Evolutionary conservation across 1,284 basidiomycete genomes (phyloP), one percentile per base, ranked within the genome.

Genomic region (Ganoderma leucocontextum): DNA sequence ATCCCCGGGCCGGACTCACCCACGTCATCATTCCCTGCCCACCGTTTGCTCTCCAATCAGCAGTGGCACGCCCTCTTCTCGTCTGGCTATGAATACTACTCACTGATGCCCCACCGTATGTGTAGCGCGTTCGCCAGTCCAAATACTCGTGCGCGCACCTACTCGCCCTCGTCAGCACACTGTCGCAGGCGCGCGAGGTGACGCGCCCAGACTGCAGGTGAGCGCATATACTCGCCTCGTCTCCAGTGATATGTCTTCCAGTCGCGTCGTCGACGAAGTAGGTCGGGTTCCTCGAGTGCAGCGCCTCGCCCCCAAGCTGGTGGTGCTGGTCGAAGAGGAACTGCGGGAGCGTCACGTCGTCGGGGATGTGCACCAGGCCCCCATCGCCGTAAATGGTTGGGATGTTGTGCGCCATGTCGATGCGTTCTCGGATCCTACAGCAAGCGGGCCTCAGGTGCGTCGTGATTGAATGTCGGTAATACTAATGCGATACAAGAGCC

Each of bases 341-440:
- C 79, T 95, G 93, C 4, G 89, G 85, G 29, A 94, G 82, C 17
- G 90, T 90, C 63, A 94, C 79, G 79, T 94, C 80, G 75, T 92
- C 90, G 13, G 92, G 93, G 68, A 93, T 88, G 67, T 75, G 72
- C 19, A 84, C 84, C 25, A 88, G 76, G 55, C 72, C 75, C 13
- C 78, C 73, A 33, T 81, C 80, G 41, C 65, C 72, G 29, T 73
- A 59, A 6, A 76, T 66, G 3, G 70, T 72, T 35, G 71, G 71
- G 60, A 72, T 70, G 61, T 60, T 55, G 42, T 49, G 25, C 19
- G 10, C 52, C 52, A 35, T 35, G 29, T 55, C 55, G 57, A 62
- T 63, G 33, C 35, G 33, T 55, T 15, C 52, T 13, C 17, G 15
- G 15, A 22, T 13, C 22, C 39, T 35, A 25, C 19, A 55, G 39